Base-by-base conservation (phyloP, 805 yeast species). In the Lipomyces yamanashiensis region DNA sequence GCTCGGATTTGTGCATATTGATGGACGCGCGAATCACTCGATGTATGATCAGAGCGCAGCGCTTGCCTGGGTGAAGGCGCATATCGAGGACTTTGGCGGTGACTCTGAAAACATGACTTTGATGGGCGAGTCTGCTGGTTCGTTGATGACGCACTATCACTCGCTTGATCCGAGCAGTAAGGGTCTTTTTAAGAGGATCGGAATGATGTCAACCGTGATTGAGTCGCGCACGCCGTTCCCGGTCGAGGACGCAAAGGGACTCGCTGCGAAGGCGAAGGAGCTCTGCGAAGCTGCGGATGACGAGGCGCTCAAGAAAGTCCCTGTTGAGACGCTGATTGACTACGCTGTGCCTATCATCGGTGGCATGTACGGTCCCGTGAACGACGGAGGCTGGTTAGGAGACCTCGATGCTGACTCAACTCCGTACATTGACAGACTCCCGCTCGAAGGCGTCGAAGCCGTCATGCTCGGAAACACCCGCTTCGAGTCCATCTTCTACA, bases 41-140 rank as follows among this genome's bases (percentile, higher is more conserved):
- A 74, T 81, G 55, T 78, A 79, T 78, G 86, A 83, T 70, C 86
- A 81, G 70, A 71, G 79, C 54, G 61, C 73, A 41, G 84, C 81
- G 0, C 68, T 82, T 4, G 77, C 78, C 67, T 83, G 86, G 86
- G 77, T 78, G 2, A 74, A 75, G 53, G 67, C 74, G 60, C 73
- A 80, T 69, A 82, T 83, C 60, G 60, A 61, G 28, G 70, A 77
- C 50, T 81, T 82, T 70, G 85, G 85, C 19, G 85, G 85, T 37
- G 79, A 83, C 69, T 74, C 79, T 0, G 73, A 73, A 13, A 71
- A 72, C 44, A 74, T 83, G 39, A 77, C 84, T 0, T 72, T 81
- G 39, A 76, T 79, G 43, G 86, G 86, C 6, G 74, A 81, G 49
- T 76, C 81, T 41, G 83, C 85, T 4, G 86, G 86, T 7, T 75